Evolutionary conservation across 257 asterid genomes (phyloP).

Genomic region (Primulina eburnea): DNA sequence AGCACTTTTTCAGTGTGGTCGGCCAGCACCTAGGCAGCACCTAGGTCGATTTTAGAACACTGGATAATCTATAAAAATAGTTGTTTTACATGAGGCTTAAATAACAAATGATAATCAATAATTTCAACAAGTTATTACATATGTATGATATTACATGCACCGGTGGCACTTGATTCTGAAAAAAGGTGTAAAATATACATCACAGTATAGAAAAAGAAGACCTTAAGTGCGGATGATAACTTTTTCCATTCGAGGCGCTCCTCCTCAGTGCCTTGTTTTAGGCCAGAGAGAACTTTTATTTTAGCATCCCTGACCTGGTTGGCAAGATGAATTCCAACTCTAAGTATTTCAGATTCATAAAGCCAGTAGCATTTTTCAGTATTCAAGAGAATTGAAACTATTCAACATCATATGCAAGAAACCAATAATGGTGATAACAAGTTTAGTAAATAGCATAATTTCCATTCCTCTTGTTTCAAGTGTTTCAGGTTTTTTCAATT

Average conservation of each 20-base stretch:
- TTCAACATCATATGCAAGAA: slow-evolving; percentile 20
- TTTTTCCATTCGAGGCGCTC: slow-evolving; percentile 59
- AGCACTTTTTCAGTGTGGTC: no score
- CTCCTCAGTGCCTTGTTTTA: slow-evolving; percentile 37
- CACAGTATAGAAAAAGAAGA: slow-evolving; percentile 26
- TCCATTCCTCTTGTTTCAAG: slow-evolving; percentile 19
- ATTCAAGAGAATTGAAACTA: slow-evolving; percentile 7
- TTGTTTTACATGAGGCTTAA: background rate
- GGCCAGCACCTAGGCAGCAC: no score
- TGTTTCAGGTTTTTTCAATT: background rate
- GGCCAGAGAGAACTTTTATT: slow-evolving; percentile 73
- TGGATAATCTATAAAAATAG: background rate
- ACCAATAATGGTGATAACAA: slow-evolving; percentile 4
- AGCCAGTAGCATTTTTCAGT: slow-evolving; percentile 1
- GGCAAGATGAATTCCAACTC: slow-evolving; percentile 26
- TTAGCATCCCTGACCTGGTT: slow-evolving; percentile 89
- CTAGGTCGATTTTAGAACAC: no score
- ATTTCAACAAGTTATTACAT: background rate
- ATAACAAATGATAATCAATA: background rate
- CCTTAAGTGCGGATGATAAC: slow-evolving; percentile 75
- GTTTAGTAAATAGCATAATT: slow-evolving; percentile 9
- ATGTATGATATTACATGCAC: slow-evolving; percentile 3
- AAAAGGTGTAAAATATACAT: slow-evolving; percentile 10
- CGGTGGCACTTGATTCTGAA: slow-evolving; percentile 16
- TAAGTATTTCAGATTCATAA: slow-evolving; percentile 18